A percentile compares a stretch with the other conserved stretches of the same genome.
These are phyloP conservation scores for Coemansia sp. DNA, from an alignment of 192 early-diverging fungal species.

Conservation along the genomic window DNA sequence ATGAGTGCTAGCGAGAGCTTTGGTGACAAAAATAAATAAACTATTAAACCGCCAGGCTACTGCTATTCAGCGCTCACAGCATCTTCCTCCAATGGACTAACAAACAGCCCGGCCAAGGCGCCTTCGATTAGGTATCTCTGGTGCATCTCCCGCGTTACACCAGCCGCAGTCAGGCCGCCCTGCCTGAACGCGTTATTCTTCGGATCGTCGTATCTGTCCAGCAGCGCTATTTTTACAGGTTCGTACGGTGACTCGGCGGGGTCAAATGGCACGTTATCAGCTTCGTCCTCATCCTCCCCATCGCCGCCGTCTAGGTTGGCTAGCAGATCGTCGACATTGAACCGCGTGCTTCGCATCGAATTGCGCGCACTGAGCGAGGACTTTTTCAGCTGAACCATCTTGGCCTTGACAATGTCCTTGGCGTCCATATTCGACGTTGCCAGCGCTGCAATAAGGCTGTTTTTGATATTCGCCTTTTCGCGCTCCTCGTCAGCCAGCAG, in stretches of 20 bases:
- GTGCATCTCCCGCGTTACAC: slow-evolving; percentile 53
- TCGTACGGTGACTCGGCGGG: slow-evolving; percentile 48
- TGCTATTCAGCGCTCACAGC: neutral
- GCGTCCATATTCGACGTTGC: slow-evolving; percentile 49
- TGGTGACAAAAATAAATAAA: neutral
- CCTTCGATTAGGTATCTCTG: slow-evolving; percentile 47
- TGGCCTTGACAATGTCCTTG: slow-evolving; percentile 45
- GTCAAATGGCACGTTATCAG: slow-evolving; percentile 31
- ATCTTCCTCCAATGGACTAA: slow-evolving; percentile 15
- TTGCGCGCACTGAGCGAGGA: slow-evolving; percentile 40
- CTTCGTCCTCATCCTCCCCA: slow-evolving; percentile 20
- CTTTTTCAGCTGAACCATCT: slow-evolving; percentile 44
- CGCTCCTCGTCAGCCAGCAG: slow-evolving; percentile 71
- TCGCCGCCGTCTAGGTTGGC: slow-evolving; percentile 21
- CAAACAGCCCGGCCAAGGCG: slow-evolving; percentile 50
- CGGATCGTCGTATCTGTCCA: slow-evolving; percentile 37
- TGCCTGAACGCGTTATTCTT: slow-evolving; percentile 38
- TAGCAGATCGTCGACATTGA: slow-evolving; percentile 35
- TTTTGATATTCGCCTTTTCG: slow-evolving; percentile 63
- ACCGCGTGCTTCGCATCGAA: slow-evolving; percentile 17
- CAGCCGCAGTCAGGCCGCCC: slow-evolving; percentile 36
- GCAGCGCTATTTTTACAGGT: slow-evolving; percentile 27
- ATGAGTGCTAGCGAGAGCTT: neutral
- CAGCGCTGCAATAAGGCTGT: slow-evolving; percentile 72
- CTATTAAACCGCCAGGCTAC: neutral